Evolutionary conservation across 2,329 filamentous ascomycete species (phyloP).

Genomic region (Phyllosticta citribraziliensis): DNA sequence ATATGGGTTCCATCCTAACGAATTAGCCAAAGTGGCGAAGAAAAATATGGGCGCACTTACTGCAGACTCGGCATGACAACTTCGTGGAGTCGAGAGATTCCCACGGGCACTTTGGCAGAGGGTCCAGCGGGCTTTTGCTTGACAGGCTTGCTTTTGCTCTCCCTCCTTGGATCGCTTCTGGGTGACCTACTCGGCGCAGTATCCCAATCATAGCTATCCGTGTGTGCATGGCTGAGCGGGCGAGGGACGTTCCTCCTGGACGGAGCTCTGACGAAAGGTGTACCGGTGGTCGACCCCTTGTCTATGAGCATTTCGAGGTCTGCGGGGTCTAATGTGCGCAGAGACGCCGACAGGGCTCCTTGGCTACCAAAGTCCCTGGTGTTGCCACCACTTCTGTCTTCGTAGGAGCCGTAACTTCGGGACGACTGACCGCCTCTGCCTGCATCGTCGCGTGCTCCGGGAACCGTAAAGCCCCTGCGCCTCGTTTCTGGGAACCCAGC

Average conservation of each 20-base stretch:
- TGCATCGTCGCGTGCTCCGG: not conserved
- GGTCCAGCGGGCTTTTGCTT: slow-evolving; percentile 26
- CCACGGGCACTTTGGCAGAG: slow-evolving; percentile 63
- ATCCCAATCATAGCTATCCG: slow-evolving; percentile 42
- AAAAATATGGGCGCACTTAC: not conserved
- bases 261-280: slow-evolving; percentile 42
- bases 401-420: slow-evolving; percentile 1
- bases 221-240: slow-evolving; percentile 19
- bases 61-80: slow-evolving; percentile 60
- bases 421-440: slow-evolving; percentile 5
- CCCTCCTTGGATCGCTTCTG: slow-evolving; percentile 21
- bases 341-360: slow-evolving; percentile 17
- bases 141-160: slow-evolving; percentile 17
- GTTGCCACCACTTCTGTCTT: slow-evolving; percentile 16
- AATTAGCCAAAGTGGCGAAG: slow-evolving; percentile 14
- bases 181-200: not conserved
- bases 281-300: slow-evolving; percentile 35
- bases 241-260: slow-evolving; percentile 31
- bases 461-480: slow-evolving; percentile 5
- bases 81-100: slow-evolving; percentile 79
- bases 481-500: not conserved
- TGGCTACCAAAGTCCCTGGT: slow-evolving; percentile 15
- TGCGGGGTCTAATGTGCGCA: slow-evolving; percentile 21
- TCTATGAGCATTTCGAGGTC: slow-evolving; percentile 16
- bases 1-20: slow-evolving; percentile 30